A percentile compares a stretch with the other conserved stretches of the same genome.
phyloP scores from a whole-genome alignment of 1,284 basidiomycete genomes.

The Rhodofomes roseus region DNA sequence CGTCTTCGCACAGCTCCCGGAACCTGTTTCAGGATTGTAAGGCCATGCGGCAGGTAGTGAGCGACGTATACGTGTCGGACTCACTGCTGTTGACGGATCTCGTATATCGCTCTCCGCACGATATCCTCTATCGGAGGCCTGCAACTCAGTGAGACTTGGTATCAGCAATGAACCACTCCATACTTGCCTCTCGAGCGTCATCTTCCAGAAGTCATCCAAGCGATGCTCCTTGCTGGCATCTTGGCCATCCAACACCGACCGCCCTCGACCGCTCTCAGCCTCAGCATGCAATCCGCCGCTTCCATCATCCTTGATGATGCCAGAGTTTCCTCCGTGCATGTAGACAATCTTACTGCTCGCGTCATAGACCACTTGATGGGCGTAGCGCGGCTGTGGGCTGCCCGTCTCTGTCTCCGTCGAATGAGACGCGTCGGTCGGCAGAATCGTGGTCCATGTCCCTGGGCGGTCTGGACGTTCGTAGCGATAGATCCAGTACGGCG shows the following conservation, averaged over 20 bases:
- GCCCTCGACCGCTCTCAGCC: conserved; percentile 8
- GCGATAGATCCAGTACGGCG: conserved; percentile 62
- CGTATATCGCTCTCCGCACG: conserved; percentile 54
- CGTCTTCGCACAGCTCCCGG: conserved; percentile 70
- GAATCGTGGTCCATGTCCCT: conserved; percentile 60
- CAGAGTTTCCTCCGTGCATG: conserved; percentile 72
- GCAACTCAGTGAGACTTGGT: not conserved
- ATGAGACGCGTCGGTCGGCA: conserved; percentile 28
- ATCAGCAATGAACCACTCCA: not conserved
- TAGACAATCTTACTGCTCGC: conserved; percentile 49
- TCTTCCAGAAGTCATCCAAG: conserved; percentile 74
- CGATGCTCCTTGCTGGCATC: conserved; percentile 38
- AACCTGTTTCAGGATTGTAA: conserved; percentile 44
- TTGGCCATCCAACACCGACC: conserved; percentile 5
- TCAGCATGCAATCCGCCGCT: not conserved
- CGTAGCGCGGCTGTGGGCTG: conserved; percentile 48
- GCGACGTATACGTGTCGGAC: conserved; percentile 19
- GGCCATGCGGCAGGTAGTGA: too few species aligned
- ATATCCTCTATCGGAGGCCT: conserved; percentile 60
- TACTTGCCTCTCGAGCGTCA: conserved; percentile 59
- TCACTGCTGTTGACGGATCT: conserved; percentile 67
- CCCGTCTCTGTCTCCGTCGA: not conserved
- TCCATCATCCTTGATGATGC: conserved; percentile 24
- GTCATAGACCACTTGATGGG: conserved; percentile 75
- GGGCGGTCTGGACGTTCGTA: conserved; percentile 47